Conservation (phyloP, 192 early-diverging fungal species). For the Coemansia reversa region DNA sequence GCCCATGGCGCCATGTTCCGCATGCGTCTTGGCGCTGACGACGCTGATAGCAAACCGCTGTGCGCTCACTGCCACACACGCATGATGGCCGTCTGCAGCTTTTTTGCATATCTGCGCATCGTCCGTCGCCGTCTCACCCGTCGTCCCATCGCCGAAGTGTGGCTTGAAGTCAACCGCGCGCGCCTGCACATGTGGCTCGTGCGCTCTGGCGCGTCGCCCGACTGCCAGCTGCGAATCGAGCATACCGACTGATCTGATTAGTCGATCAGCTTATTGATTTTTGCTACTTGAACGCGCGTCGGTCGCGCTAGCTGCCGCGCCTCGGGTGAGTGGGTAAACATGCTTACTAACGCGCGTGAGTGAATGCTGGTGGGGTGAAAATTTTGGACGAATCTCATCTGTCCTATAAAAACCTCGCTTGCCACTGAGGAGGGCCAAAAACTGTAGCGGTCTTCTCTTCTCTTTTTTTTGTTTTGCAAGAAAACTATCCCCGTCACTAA, state of each 20-base stretch:
- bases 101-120: slow-evolving; percentile 47
- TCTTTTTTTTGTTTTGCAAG: background rate
- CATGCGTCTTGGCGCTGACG: slow-evolving; percentile 47
- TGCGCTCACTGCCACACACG: slow-evolving; percentile 39
- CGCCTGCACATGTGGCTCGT: slow-evolving; percentile 53
- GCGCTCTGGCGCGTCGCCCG: slow-evolving; percentile 41
- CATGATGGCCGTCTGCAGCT: slow-evolving; percentile 53
- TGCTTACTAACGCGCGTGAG: background rate
- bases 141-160: slow-evolving; percentile 48
- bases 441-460: background rate
- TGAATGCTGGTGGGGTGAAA: background rate
- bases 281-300: background rate
- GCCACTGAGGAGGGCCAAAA: background rate
- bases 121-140: slow-evolving; percentile 49
- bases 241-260: background rate
- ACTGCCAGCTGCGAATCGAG: slow-evolving; percentile 27
- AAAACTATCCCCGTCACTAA: background rate
- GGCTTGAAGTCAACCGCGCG: slow-evolving; percentile 49
- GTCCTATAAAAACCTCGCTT: background rate
- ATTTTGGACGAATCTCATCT: background rate
- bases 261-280: background rate
- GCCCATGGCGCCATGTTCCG: slow-evolving; percentile 29
- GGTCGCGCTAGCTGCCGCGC: background rate
- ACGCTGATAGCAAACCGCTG: slow-evolving; percentile 47
- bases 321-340: background rate